These are phyloP conservation scores for Spizellomyces sp. DNA, from an alignment of 192 early-diverging fungal genomes.

Conservation along the genomic window DNA sequence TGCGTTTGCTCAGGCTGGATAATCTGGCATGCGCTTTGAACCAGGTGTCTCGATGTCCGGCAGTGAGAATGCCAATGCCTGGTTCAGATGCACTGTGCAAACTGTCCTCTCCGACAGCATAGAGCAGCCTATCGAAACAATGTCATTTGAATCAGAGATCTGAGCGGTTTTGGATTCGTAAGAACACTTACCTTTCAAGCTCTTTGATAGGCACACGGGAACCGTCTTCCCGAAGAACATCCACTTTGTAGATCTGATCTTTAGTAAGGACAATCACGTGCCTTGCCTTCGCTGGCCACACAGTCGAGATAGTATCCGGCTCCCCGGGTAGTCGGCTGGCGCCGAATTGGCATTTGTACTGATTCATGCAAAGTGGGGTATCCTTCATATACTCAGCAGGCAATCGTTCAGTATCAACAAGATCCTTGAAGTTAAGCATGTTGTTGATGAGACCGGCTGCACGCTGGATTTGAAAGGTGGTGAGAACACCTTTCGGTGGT, in stretches of 20 bases:
- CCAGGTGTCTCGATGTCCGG: constrained; percentile 89
- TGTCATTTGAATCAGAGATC: background rate
- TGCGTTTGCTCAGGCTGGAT: constrained; percentile 34
- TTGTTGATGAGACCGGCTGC: constrained; percentile 54
- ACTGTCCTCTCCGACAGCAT: constrained; percentile 32
- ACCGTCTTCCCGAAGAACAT: constrained; percentile 71
- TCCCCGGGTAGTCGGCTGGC: constrained; percentile 73
- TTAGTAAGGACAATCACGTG: constrained; percentile 86
- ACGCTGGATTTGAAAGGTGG: constrained; percentile 51
- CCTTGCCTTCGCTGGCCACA: constrained; percentile 70
- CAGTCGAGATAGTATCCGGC: constrained; percentile 70
- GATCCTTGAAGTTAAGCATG: constrained; percentile 48
- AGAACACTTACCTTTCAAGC: constrained; percentile 36
- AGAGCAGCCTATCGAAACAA: constrained; percentile 27
- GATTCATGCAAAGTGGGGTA: constrained; percentile 91
- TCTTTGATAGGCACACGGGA: constrained; percentile 60
- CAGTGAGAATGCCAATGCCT: constrained; percentile 79
- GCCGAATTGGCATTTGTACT: constrained; percentile 87
- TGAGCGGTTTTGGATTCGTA: background rate
- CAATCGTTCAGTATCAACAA: constrained; percentile 46
- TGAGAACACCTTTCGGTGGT: constrained; percentile 54
- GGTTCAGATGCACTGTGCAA: constrained; percentile 44
- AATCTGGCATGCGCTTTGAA: constrained; percentile 51
- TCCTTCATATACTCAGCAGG: constrained; percentile 52
- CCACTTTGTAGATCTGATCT: constrained; percentile 84